These are phyloP conservation scores for Aspergillus diversus DNA, from an alignment of 495 filamentous ascomycete genomes.

Conservation along the genomic window DNA sequence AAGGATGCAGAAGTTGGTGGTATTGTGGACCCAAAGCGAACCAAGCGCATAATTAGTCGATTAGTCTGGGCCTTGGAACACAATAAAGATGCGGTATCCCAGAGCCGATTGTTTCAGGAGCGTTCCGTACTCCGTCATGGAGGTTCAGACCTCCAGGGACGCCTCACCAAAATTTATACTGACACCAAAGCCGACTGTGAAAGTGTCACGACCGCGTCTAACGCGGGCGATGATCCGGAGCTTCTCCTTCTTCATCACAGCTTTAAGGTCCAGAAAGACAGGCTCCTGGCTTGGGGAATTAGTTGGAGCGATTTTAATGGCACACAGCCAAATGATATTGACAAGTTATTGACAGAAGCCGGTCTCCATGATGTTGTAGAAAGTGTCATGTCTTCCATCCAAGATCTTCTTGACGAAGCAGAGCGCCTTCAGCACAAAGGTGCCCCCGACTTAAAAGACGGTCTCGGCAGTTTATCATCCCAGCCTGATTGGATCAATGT, in stretches of 20 bases:
- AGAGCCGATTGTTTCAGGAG: no score
- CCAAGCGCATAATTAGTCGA: no score
- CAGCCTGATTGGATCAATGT: conserved; percentile 55
- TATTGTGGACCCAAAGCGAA: no score
- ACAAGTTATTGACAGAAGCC: conserved; percentile 80
- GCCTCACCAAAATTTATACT: conserved; percentile 86
- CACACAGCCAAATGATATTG: conserved; percentile 74
- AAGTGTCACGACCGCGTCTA: conserved; percentile 73
- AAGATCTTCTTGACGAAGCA: conserved; percentile 82
- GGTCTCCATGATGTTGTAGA: conserved; percentile 85
- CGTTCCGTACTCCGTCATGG: conserved; percentile 51
- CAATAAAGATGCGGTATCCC: no score
- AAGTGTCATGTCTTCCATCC: conserved; percentile 88
- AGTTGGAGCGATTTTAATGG: conserved; percentile 81
- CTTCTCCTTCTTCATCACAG: conserved; percentile 58
- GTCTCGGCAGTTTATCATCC: conserved; percentile 34
- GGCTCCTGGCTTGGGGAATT: conserved; percentile 84
- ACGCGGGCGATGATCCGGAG: conserved; percentile 57
- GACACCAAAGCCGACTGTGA: conserved; percentile 90
- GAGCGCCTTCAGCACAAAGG: conserved; percentile 70
- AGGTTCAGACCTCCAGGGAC: conserved; percentile 58
- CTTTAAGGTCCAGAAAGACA: conserved; percentile 59
- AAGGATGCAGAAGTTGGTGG: no score
- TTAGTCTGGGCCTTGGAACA: no score
- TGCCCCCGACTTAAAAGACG: conserved; percentile 41